Conservation (phyloP, 164 flowering plant species). For the Nymphaea thermarum region DNA sequence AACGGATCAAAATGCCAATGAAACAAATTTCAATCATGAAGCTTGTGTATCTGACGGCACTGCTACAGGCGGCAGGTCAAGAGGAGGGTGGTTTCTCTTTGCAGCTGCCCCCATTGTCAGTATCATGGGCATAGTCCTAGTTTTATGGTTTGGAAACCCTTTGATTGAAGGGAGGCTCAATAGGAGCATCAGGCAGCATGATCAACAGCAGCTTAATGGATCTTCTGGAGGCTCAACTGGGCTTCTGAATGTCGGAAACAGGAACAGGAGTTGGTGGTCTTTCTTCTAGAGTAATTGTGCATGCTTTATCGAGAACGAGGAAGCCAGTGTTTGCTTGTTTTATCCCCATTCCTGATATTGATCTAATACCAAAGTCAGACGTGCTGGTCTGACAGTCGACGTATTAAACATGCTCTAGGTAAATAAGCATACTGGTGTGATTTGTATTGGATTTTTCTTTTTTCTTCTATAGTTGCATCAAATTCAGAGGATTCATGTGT, state of each 20-base stretch:
- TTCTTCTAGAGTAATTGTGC: slow-evolving; percentile 15
- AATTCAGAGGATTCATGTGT: no score
- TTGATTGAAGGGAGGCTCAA: slow-evolving; percentile 17
- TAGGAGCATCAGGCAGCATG: slow-evolving; percentile 8
- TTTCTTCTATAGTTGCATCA: no score
- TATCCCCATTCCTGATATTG: no score
- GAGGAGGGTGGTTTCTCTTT: slow-evolving; percentile 57
- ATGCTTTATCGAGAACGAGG: no score
- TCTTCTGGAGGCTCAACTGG: slow-evolving; percentile 11
- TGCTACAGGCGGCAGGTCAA: neutral
- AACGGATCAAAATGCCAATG: neutral
- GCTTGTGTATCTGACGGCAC: neutral
- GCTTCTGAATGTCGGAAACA: slow-evolving; percentile 22
- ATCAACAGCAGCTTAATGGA: slow-evolving; percentile 11
- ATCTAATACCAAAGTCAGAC: no score
- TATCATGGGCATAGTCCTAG: slow-evolving; percentile 63
- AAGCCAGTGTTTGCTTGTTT: no score
- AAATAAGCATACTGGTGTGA: no score
- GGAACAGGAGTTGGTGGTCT: slow-evolving; percentile 69
- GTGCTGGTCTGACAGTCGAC: no score
- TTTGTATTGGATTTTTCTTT: no score
- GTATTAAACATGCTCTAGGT: no score
- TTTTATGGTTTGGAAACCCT: slow-evolving; percentile 57
- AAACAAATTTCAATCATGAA: neutral
- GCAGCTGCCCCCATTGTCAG: slow-evolving; percentile 74